Percentiles rank a stretch among this genome's conserved stretches.
Conservation (phyloP, 2,329 filamentous ascomycete genomes). For the Apiospora rasikravindrae region DNA sequence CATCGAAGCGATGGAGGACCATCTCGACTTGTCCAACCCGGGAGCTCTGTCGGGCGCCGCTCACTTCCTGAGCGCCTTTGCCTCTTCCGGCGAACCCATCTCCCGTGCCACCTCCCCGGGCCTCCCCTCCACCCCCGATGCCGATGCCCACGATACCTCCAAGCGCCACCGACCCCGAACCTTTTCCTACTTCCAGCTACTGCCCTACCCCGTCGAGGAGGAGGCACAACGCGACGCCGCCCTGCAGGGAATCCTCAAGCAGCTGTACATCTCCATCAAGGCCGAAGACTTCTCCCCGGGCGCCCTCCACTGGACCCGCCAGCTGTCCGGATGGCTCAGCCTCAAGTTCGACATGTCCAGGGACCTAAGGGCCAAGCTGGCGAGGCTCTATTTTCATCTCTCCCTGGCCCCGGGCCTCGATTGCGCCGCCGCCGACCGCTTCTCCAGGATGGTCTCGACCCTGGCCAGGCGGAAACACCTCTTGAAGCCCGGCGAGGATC, state of each 20-base stretch:
- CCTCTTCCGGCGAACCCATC: conserved; percentile 65
- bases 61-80: conserved; percentile 46
- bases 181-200: conserved; percentile 88
- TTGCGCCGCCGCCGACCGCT: conserved; percentile 80
- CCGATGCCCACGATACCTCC: conserved; percentile 53
- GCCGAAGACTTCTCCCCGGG: conserved; percentile 94
- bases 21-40: conserved; percentile 43
- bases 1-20: conserved; percentile 42
- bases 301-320: conserved; percentile 94
- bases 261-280: conserved; percentile 89
- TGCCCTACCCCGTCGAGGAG: conserved; percentile 88
- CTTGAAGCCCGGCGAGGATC: conserved; percentile 84
- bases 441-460: conserved; percentile 94
- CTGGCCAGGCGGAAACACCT: conserved; percentile 96
- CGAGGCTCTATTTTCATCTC: conserved; percentile 93
- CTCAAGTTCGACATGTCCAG: conserved; percentile 97
- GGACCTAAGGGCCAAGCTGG: conserved; percentile 80
- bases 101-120: conserved; percentile 89
- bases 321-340: conserved; percentile 92
- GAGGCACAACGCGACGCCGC: conserved; percentile 78
- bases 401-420: conserved; percentile 90
- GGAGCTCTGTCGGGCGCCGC: conserved; percentile 43
- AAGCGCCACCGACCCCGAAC: conserved; percentile 83
- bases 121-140: conserved; percentile 54
- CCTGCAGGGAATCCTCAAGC: conserved; percentile 85